Evolutionary conservation across 1,139 yeast genomes (phyloP).

Genomic region (Protomyces arabidopsidicola): DNA sequence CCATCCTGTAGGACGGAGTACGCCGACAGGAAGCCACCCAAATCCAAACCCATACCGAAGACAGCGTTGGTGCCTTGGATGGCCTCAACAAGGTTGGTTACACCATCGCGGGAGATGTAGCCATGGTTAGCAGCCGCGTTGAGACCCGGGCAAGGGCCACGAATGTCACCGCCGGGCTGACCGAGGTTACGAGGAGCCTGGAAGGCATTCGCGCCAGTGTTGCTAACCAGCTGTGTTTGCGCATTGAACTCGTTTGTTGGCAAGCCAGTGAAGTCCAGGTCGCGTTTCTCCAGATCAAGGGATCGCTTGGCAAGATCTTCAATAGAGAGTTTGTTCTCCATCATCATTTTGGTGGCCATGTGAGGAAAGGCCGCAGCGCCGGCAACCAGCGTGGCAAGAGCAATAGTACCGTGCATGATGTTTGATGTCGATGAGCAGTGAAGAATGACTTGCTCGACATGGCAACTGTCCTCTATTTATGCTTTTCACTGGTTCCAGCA

Average conservation of each 20-base stretch:
- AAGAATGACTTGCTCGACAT: neutral
- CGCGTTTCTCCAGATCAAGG: conserved; percentile 11
- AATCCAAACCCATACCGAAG: conserved; percentile 19
- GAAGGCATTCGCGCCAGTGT: conserved; percentile 11
- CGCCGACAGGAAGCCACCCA: conserved; percentile 17
- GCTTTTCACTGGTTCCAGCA: neutral
- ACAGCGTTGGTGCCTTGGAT: conserved; percentile 15
- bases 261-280: conserved; percentile 11
- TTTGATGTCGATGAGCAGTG: neutral
- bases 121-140: conserved; percentile 24
- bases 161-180: conserved; percentile 16
- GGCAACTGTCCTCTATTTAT: neutral
- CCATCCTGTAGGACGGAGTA: conserved; percentile 17
- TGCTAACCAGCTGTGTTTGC: conserved; percentile 7
- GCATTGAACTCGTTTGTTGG: conserved; percentile 18
- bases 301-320: neutral
- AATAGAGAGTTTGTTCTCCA: neutral
- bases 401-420: neutral
- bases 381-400: conserved; percentile 13
- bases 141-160: conserved; percentile 24
- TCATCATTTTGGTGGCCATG: conserved; percentile 18
- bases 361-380: conserved; percentile 20
- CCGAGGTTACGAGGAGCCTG: conserved; percentile 7
- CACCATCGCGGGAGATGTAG: conserved; percentile 14
- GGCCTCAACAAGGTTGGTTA: conserved; percentile 15